Conservation (phyloP, 345 rosid genomes). For the Acer campestre region DNA sequence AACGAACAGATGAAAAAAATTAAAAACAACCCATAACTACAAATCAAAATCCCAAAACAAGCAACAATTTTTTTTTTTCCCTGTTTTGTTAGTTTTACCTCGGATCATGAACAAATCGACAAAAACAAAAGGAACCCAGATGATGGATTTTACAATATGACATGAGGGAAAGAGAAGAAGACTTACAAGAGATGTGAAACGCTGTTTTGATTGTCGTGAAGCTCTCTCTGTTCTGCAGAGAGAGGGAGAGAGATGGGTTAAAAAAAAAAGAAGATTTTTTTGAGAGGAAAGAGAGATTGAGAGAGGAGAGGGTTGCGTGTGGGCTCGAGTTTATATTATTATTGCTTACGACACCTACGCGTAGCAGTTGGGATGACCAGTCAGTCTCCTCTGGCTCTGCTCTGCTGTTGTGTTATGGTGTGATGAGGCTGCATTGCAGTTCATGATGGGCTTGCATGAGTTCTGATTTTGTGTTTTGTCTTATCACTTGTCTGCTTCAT, state of each 20-base stretch:
- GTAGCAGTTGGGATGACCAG: conserved; percentile 49
- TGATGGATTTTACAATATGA: not conserved
- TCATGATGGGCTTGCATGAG: conserved; percentile 12
- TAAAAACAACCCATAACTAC: not conserved
- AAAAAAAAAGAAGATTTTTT: no score
- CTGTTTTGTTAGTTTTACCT: conserved; percentile 11
- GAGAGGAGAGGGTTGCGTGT: conserved; percentile 49
- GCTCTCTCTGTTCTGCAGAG: conserved; percentile 25
- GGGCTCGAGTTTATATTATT: conserved; percentile 26
- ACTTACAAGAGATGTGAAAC: conserved; percentile 49
- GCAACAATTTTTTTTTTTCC: not conserved
- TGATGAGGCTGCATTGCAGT: not conserved
- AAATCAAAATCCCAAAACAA: conserved; percentile 17
- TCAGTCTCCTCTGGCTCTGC: not conserved
- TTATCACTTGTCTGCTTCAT: no score
- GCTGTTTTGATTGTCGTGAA: conserved; percentile 46
- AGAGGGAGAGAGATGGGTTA: conserved; percentile 20
- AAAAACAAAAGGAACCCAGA: not conserved
- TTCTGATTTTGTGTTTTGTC: no score
- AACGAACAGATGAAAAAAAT: not conserved
- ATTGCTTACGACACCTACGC: conserved; percentile 58
- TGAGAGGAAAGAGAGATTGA: conserved; percentile 19
- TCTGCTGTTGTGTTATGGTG: not conserved
- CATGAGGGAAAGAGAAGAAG: not conserved
- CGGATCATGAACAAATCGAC: conserved; percentile 31